Conservation (phyloP, 2,329 filamentous ascomycete genomes). For the Orbilia ellipsospora region DNA sequence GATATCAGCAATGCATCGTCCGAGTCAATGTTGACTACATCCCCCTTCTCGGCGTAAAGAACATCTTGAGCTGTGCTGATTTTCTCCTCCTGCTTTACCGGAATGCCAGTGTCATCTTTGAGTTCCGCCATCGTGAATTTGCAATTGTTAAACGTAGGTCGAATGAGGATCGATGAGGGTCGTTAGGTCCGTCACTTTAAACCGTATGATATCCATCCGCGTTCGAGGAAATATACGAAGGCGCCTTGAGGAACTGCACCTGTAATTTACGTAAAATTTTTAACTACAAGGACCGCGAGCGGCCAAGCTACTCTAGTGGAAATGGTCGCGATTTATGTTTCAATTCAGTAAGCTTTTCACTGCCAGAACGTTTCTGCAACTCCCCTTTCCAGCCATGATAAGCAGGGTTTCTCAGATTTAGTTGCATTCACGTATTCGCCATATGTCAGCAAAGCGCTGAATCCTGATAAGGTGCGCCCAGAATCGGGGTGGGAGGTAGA, state of each 20-base stretch:
- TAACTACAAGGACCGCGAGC: no score
- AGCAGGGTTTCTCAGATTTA: constrained; percentile 1
- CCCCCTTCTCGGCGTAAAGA: constrained; percentile 17
- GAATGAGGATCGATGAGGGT: neutral
- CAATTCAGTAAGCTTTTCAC: neutral
- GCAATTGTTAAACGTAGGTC: neutral
- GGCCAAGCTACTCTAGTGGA: no score
- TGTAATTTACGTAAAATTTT: no score
- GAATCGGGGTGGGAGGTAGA: neutral
- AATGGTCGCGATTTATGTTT: neutral
- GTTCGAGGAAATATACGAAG: no score
- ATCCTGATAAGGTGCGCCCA: constrained; percentile 1
- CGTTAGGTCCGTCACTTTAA: neutral
- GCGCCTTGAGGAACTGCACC: no score
- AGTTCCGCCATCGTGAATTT: neutral
- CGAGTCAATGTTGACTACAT: constrained; percentile 16
- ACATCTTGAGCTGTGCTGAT: neutral
- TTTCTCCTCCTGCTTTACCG: constrained; percentile 13
- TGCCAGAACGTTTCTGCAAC: constrained; percentile 4
- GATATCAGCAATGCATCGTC: constrained; percentile 60
- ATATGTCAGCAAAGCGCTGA: neutral
- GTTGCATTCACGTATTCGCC: neutral
- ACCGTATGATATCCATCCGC: no score
- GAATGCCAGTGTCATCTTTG: neutral
- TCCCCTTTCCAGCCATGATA: constrained; percentile 14